Percentiles rank a stretch among this genome's conserved stretches.
Conservation (phyloP, 2,329 filamentous ascomycete species). For the Xylaria sp. region DNA sequence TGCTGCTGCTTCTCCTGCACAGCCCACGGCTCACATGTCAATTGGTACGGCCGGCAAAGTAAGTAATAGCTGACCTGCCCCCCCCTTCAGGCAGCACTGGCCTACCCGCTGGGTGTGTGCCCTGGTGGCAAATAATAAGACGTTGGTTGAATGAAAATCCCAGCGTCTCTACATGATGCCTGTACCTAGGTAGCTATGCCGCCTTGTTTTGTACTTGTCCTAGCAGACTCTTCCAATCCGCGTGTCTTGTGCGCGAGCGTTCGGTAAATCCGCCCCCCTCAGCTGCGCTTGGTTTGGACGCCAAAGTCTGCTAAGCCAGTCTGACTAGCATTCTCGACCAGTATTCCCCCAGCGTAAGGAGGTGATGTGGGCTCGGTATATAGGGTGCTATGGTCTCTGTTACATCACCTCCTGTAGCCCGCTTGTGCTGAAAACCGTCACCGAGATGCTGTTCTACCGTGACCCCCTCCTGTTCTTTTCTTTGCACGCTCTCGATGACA, state of each 20-base stretch:
- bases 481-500: slow-evolving; percentile 8
- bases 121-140: slow-evolving; percentile 16
- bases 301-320: slow-evolving; percentile 3
- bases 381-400: slow-evolving; percentile 1
- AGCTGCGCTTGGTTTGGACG: not conserved
- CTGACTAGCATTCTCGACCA: not conserved
- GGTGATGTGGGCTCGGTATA: slow-evolving; percentile 9
- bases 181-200: not conserved
- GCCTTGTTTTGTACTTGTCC: not conserved
- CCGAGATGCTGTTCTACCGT: slow-evolving; percentile 4
- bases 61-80: not conserved
- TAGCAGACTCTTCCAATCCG: not conserved
- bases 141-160: not conserved
- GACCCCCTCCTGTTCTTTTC: slow-evolving; percentile 1
- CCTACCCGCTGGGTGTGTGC: not conserved
- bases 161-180: not conserved
- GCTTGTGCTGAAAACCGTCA: slow-evolving; percentile 3
- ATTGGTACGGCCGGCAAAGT: not conserved
- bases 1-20: not conserved
- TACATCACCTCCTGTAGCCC: not conserved
- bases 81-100: slow-evolving; percentile 8
- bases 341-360: not conserved
- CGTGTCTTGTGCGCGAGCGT: not conserved
- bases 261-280: not conserved
- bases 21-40: not conserved